These are phyloP conservation scores for Sugiyamaella mastotermitis DNA, from an alignment of 805 yeast species.

Conservation along the genomic window DNA sequence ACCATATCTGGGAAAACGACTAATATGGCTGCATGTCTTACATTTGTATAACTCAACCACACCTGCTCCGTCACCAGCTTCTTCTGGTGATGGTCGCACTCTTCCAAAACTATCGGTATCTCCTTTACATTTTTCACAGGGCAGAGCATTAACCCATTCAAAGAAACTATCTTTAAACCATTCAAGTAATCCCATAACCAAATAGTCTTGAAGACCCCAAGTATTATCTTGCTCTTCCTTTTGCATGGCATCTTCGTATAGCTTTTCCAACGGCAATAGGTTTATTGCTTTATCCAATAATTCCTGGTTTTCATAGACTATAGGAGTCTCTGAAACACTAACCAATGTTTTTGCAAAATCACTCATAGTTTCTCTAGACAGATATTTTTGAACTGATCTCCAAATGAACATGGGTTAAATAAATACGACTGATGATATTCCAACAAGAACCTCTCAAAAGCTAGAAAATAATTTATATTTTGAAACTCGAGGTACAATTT, in stretches of 20 bases:
- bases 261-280: conserved; percentile 50
- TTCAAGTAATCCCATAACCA: conserved; percentile 49
- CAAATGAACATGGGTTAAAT: no score
- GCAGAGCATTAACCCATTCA: conserved; percentile 72
- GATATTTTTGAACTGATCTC: no score
- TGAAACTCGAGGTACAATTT: no score
- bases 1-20: conserved; percentile 74
- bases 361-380: no score
- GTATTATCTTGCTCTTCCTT: conserved; percentile 29
- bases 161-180: conserved; percentile 81
- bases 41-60: conserved; percentile 64
- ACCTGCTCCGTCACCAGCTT: conserved; percentile 45
- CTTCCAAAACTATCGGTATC: conserved; percentile 37
- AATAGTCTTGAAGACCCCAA: conserved; percentile 47
- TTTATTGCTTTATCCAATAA: conserved; percentile 56
- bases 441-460: no score
- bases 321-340: conserved; percentile 19
- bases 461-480: no score
- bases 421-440: no score
- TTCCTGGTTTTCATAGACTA: conserved; percentile 38
- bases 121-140: conserved; percentile 47
- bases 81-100: conserved; percentile 40
- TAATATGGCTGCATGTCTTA: conserved; percentile 37
- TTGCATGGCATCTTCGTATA: conserved; percentile 57
- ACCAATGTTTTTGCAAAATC: conserved; percentile 10